Base-by-base conservation (phyloP, 2,329 filamentous ascomycete genomes). In the Eutypa lata region DNA sequence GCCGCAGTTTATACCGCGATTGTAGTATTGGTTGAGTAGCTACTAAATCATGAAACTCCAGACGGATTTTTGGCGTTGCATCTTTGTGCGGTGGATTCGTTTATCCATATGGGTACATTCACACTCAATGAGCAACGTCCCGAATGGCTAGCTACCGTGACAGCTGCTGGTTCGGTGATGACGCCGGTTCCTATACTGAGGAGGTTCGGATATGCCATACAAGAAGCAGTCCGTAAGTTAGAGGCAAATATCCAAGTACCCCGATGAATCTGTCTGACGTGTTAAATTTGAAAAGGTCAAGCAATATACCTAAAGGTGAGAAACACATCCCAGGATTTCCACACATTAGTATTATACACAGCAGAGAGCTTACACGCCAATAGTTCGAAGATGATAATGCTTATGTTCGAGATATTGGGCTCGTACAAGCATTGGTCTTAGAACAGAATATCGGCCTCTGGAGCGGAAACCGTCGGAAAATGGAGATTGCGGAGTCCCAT, bases 21-120 rank as follows among this genome's bases (percentile, higher is more conserved):
- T 31, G 10, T 31, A 10, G 26, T 31, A 31, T 31, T 31, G 26
- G 10, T 31, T 6, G 35, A 18, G 13, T 38, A 16, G 35, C 13
- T 38, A 14, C 35, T 38, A 16, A 38, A 16, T 7, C 13, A 18
- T 18, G 13, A 38, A 38, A 7, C 16, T 31, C 10, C 26, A 38
- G 35, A 38, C 13, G n/a, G n/a, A 6, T 38, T 38, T 38, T 18
- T 38, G 35, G 35, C n/a, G n/a, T 6, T 6, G 35, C 13, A 38
- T 16, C 6, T 14, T 38, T 7, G n/a, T 16, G 7, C 35, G 35
- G 35, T 38, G 35, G 13, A 14, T 33, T 48, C 18, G 18, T 87
- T 79, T 74, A 78, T 89, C 52, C 85, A 88, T 66, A 76, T 82
- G 45, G 77, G 81, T 1, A 82, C 81, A 0, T 80, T 88, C 38